A percentile compares a stretch with the other conserved stretches of the same genome.
These are phyloP conservation scores for Lupinus albus DNA, from an alignment of 306 rosid species.

Conservation along the genomic window DNA sequence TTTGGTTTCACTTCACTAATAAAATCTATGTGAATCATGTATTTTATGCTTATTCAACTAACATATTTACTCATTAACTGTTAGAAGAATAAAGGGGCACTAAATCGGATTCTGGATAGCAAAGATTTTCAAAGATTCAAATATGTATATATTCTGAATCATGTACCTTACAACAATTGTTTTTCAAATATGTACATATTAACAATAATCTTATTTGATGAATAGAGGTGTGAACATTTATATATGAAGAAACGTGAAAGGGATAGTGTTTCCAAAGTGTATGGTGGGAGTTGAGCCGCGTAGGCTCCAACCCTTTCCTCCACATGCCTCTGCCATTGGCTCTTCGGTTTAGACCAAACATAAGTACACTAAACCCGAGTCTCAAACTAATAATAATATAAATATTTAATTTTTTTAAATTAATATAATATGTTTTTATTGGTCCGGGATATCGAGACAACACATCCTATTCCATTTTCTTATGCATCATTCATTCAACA, in stretches of 20 bases:
- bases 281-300: constrained; percentile 41
- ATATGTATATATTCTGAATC: no score
- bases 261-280: background rate
- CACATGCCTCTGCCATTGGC: constrained; percentile 42
- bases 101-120: no score
- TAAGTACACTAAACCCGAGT: background rate
- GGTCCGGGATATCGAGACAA: no score
- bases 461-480: background rate
- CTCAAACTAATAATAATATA: no score
- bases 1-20: constrained; percentile 9
- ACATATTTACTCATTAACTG: no score
- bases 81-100: no score
- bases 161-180: no score
- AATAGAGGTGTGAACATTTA: background rate
- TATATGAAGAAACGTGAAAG: constrained; percentile 13
- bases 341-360: constrained; percentile 35
- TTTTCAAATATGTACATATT: no score
- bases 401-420: no score
- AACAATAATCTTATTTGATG: background rate
- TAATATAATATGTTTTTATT: no score
- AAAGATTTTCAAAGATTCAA: no score
- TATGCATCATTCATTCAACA: background rate
- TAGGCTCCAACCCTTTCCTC: background rate
- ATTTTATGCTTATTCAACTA: no score
- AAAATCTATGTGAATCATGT: background rate